Evolutionary conservation across 495 filamentous ascomycete species (phyloP).

Genomic region (Paragyromitra xinjiangensis): DNA sequence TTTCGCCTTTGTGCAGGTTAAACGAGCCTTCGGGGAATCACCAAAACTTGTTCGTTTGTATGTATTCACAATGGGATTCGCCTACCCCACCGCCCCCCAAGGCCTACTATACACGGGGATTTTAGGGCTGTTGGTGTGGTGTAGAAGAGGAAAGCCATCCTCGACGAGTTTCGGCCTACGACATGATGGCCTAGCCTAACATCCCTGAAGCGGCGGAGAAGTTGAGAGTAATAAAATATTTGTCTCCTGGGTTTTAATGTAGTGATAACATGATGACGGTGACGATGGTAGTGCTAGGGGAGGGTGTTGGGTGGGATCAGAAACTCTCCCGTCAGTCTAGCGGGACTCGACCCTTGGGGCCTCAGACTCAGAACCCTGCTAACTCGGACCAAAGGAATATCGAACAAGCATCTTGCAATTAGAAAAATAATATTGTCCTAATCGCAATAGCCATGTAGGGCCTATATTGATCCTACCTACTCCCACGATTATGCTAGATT

Average conservation of each 20-base stretch:
- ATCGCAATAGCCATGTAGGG: not conserved
- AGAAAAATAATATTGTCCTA: slow-evolving; percentile 2
- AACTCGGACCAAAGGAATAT: slow-evolving; percentile 1
- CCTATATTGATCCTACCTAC: not conserved
- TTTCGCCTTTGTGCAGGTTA: not conserved
- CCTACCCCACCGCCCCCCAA: not conserved
- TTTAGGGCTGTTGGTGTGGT: not conserved
- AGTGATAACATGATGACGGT: not conserved
- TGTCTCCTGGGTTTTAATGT: not conserved
- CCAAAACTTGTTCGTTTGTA: not conserved
- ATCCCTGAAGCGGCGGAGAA: not conserved
- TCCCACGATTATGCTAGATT: slow-evolving; percentile 22
- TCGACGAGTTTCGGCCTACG: not conserved
- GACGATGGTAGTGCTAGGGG: not conserved
- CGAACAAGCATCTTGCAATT: not conserved
- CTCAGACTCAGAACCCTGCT: slow-evolving; percentile 14
- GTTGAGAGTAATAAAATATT: slow-evolving; percentile 1
- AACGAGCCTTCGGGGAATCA: not conserved
- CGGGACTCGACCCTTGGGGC: slow-evolving; percentile 14
- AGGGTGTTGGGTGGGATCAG: not conserved
- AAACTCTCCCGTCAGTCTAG: slow-evolving; percentile 4
- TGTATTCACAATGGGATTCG: not conserved
- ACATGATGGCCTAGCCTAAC: not conserved
- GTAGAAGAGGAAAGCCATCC: not conserved
- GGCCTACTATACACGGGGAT: not conserved